Evolutionary conservation across 148 eudicot species (phyloP), one percentile per base, ranked within the genome.

Genomic region (Pharnaceum exiguum): DNA sequence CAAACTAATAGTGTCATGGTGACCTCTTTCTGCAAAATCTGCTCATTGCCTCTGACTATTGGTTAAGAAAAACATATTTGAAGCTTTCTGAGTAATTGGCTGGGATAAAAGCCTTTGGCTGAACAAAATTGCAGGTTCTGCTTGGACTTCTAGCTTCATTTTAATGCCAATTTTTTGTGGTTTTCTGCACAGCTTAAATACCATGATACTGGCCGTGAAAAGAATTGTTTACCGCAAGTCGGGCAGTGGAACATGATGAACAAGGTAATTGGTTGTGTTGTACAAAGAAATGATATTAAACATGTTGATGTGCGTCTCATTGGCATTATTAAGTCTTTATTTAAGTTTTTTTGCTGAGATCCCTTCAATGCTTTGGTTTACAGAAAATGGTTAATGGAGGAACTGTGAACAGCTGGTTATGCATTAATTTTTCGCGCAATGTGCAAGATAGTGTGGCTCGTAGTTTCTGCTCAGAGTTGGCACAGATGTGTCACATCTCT

Each of bases 181-280:
- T n/a, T 37, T 37, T 42, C 16, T 71, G 49, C 74, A n/a, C n/a
- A 81, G 90, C 86, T 89, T 38, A 85, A 88, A 58, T 89, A 85
- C 58, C 89, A 85, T 64, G 91, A 85, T 21, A 70, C 86, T 25
- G 96, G 96, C 32, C 77, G 84, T 57, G 93, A 85, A 69, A 82
- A 72, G 68, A 85, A 80, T 66, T 81, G 81, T 50, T 73, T 75
- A 2, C 96, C 96, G 0, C 89, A 82, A 74, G 93, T 89, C 59
- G 96, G 96, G 39, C 87, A 82, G 55, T 85, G 96, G 93, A 89
- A 89, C 21, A 89, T 88, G 90, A 78, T 83, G 83, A 87, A 87
- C 37, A 87, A 87, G 83, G 95, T 86, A 79, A 38, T 31, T 38
- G 29, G 51, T 17, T 33, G 25, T 48, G 31, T 9, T 30, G 43